These are phyloP conservation scores for Pseudonitzschia pungens DNA, from an alignment of 108 stramenopile genomes.

Conservation along the genomic window DNA sequence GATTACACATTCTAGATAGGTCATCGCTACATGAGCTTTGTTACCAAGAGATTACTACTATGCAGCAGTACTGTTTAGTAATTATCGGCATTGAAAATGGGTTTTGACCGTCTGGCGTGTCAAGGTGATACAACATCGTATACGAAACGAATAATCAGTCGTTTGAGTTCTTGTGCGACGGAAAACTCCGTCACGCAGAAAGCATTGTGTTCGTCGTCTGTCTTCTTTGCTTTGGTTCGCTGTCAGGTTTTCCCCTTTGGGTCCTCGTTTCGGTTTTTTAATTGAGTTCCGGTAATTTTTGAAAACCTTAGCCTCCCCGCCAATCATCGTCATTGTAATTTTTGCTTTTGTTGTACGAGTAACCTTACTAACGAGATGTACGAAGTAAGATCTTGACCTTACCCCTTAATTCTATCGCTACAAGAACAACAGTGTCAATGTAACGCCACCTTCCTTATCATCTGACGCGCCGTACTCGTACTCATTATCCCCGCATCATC, in stretches of 20 bases:
- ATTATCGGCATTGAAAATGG: not conserved
- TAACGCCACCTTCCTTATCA: not conserved
- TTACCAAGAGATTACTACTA: not conserved
- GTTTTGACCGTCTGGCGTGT: conserved; percentile 2
- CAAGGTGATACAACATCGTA: not conserved
- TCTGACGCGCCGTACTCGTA: too few species aligned
- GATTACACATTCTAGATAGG: too few species aligned
- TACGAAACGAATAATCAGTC: not conserved
- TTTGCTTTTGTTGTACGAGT: not conserved
- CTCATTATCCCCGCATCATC: too few species aligned
- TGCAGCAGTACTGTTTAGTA: not conserved
- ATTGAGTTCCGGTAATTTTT: not conserved
- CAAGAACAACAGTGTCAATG: not conserved
- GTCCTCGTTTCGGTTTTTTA: not conserved
- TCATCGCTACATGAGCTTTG: not conserved
- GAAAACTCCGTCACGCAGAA: conserved; percentile 6
- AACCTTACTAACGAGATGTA: too few species aligned
- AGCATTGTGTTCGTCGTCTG: not conserved
- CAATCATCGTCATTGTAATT: conserved; percentile 1
- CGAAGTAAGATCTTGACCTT: too few species aligned
- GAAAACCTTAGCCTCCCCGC: not conserved
- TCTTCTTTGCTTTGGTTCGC: not conserved
- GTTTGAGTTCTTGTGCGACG: not conserved
- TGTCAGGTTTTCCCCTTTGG: too few species aligned
- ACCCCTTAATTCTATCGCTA: not conserved